Conservation (phyloP, 2,329 filamentous ascomycete species). For the Gliomastix tumulicola region DNA sequence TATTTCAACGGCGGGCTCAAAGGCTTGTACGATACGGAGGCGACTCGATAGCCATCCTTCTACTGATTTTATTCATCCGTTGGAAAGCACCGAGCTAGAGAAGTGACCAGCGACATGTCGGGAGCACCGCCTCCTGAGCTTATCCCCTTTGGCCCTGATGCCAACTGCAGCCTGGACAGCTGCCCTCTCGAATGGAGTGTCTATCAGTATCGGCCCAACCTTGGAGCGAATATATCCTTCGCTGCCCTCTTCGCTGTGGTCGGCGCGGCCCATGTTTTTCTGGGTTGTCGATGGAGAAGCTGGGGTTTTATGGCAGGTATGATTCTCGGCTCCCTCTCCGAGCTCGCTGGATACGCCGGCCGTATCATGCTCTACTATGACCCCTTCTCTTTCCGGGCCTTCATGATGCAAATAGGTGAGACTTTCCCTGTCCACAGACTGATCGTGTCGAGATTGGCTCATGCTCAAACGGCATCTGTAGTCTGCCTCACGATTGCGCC, state of each 20-base stretch:
- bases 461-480: slow-evolving; percentile 12
- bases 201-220: slow-evolving; percentile 31
- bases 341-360: slow-evolving; percentile 2
- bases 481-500: slow-evolving; percentile 39
- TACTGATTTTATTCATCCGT: no score
- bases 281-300: slow-evolving; percentile 28
- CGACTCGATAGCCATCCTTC: no score
- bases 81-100: no score
- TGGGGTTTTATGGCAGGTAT: slow-evolving; percentile 36
- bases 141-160: slow-evolving; percentile 33
- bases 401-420: slow-evolving; percentile 59
- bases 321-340: slow-evolving; percentile 16
- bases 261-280: slow-evolving; percentile 26
- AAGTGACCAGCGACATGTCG: no score
- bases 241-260: slow-evolving; percentile 32
- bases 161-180: slow-evolving; percentile 38
- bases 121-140: no score
- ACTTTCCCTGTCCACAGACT: slow-evolving; percentile 17
- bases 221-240: slow-evolving; percentile 28
- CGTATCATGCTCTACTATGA: slow-evolving; percentile 47
- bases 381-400: slow-evolving; percentile 48
- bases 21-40: no score
- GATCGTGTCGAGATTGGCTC: slow-evolving; percentile 40
- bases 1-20: no score
- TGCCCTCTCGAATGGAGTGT: slow-evolving; percentile 25